Evolutionary conservation across 2,329 filamentous ascomycete genomes (phyloP).

Genomic region (Stachybotrys echinatus): DNA sequence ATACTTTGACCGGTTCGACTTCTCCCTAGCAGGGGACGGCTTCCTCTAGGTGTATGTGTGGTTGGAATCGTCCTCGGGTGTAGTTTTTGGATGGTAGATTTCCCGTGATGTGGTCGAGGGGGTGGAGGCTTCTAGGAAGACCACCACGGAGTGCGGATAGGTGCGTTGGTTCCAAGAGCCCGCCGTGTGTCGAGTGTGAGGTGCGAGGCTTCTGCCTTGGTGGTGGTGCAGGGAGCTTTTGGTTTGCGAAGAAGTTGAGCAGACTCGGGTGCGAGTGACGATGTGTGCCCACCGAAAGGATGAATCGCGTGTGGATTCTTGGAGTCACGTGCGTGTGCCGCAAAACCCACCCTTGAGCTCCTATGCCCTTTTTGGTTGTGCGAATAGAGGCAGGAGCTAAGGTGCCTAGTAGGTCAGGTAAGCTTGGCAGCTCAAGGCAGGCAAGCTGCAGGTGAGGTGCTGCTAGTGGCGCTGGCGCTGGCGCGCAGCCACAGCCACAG

Average conservation of each 20-base stretch:
- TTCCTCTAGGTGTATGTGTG: too few relatives aligned
- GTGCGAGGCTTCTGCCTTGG: conserved; percentile 6
- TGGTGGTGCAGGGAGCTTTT: conserved; percentile 11
- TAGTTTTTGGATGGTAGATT: too few relatives aligned
- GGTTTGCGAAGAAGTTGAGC: conserved; percentile 15
- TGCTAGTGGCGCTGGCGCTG: too few relatives aligned
- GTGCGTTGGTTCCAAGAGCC: conserved; percentile 13
- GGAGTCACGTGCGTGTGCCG: conserved; percentile 29
- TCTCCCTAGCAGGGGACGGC: too few relatives aligned
- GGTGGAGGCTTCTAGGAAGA: background rate
- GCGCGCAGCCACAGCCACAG: too few relatives aligned
- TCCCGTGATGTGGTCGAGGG: too few relatives aligned
- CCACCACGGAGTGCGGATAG: background rate
- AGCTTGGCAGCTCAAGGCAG: too few relatives aligned
- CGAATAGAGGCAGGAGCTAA: background rate
- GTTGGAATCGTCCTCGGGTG: too few relatives aligned
- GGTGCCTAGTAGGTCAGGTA: background rate
- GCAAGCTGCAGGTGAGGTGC: too few relatives aligned
- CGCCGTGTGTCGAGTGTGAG: background rate
- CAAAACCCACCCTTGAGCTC: background rate
- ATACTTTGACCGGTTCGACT: too few relatives aligned
- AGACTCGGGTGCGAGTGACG: conserved; percentile 21
- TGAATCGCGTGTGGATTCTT: conserved; percentile 9
- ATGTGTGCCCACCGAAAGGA: conserved; percentile 16
- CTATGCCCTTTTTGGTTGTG: background rate